Evolutionary conservation across 169 alveolate genomes (phyloP).

Genomic region (Plasmodium sp.): DNA sequence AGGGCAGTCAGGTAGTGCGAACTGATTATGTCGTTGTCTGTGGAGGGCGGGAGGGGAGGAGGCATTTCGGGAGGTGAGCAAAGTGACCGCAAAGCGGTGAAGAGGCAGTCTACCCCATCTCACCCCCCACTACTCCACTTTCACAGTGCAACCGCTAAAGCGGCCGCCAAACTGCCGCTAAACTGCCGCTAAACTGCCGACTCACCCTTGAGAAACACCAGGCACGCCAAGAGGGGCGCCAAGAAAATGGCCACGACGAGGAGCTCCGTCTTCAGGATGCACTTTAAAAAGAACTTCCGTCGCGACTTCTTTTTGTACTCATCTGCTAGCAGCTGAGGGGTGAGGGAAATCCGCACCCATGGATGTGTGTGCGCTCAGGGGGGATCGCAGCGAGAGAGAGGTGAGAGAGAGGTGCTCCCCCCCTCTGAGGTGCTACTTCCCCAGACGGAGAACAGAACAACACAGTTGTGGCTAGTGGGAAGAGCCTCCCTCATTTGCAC

Average conservation of each 20-base stretch:
- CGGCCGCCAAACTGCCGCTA: background rate
- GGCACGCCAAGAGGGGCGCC: slow-evolving; percentile 7
- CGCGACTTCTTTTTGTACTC: slow-evolving; percentile 23
- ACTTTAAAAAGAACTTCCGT: slow-evolving; percentile 5
- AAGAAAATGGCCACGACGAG: slow-evolving; percentile 15
- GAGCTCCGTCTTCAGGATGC: slow-evolving; percentile 31
- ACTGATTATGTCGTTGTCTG: slow-evolving; percentile 40
- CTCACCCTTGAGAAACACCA: slow-evolving; percentile 5
- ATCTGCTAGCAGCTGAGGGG: slow-evolving; percentile 7
- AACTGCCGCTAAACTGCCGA: background rate
- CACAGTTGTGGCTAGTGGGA: background rate
- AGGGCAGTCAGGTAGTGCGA: background rate
- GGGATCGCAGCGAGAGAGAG: background rate
- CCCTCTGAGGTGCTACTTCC: background rate
- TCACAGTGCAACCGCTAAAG: background rate
- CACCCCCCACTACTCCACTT: background rate
- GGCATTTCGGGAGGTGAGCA: background rate
- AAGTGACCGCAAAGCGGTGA: background rate
- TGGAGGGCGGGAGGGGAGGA: background rate
- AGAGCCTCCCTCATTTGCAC: background rate
- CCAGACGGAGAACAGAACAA: background rate
- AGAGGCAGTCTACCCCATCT: background rate
- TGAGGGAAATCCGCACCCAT: background rate
- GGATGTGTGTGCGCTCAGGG: background rate
- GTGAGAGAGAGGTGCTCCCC: background rate